Conservation (phyloP, 257 asterid genomes). For the Ligustrum vulgare region DNA sequence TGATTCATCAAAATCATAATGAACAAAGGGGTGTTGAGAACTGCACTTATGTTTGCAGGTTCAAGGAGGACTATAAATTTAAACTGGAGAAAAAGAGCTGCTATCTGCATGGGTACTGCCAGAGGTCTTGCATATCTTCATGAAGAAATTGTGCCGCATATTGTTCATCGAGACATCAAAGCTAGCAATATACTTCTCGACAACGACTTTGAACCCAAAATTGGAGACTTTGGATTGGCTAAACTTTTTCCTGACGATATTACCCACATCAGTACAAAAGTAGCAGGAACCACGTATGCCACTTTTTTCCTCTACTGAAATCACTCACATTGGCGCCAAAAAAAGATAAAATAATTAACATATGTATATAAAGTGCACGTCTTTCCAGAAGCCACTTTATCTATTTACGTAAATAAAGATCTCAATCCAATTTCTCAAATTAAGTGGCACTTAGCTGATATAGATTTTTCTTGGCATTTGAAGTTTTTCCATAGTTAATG, state of each 20-base stretch:
- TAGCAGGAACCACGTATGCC: conserved; percentile 91
- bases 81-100: conserved; percentile 71
- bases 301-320: conserved; percentile 24
- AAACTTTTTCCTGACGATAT: conserved; percentile 87
- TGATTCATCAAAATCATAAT: conserved; percentile 7
- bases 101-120: conserved; percentile 78
- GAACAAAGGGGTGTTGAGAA: conserved; percentile 19
- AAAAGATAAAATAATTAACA: background rate
- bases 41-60: conserved; percentile 44
- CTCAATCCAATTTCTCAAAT: conserved; percentile 1
- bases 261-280: conserved; percentile 87
- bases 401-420: background rate
- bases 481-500: background rate
- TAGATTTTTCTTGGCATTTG: conserved; percentile 3
- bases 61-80: conserved; percentile 42
- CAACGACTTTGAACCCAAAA: conserved; percentile 68
- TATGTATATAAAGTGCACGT: conserved; percentile 10
- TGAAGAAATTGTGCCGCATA: conserved; percentile 75
- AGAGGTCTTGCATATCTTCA: conserved; percentile 85
- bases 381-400: background rate
- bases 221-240: conserved; percentile 96
- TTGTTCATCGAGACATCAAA: conserved; percentile 91
- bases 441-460: background rate
- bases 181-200: conserved; percentile 89
- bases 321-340: conserved; percentile 15